Percentiles rank a stretch among this genome's conserved stretches.
Conservation (phyloP, 2,329 filamentous ascomycete species). For the Monilinia vaccinii-corymbosi region DNA sequence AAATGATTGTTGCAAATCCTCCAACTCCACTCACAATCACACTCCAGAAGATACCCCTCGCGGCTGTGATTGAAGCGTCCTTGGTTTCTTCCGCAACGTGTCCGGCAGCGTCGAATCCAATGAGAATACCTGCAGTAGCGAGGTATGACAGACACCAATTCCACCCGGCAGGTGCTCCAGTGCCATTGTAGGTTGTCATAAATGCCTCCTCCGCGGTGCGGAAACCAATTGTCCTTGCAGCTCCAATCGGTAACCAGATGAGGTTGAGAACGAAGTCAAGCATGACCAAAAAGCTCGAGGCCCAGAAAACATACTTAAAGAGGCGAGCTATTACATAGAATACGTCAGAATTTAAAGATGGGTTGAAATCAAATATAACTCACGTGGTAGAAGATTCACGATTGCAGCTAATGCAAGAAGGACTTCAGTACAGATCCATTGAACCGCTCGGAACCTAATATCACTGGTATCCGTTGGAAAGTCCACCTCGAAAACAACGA, state of each 20-base stretch:
- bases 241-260: constrained; percentile 14
- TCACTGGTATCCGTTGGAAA: constrained; percentile 12
- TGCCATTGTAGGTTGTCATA: constrained; percentile 15
- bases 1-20: constrained; percentile 12
- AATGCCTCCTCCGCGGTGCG: constrained; percentile 13
- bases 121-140: constrained; percentile 12
- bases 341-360: not conserved
- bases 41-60: constrained; percentile 15
- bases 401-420: constrained; percentile 12
- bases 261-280: constrained; percentile 15
- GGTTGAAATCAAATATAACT: not conserved
- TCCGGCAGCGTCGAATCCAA: constrained; percentile 15
- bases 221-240: constrained; percentile 12
- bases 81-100: constrained; percentile 15
- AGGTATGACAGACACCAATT: constrained; percentile 16
- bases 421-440: constrained; percentile 13
- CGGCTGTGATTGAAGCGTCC: constrained; percentile 12
- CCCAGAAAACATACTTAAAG: constrained; percentile 13
- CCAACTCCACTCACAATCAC: constrained; percentile 12
- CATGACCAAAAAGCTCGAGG: constrained; percentile 11
- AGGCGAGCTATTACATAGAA: not conserved
- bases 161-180: constrained; percentile 8
- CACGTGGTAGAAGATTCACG: constrained; percentile 14
- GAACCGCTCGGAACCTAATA: constrained; percentile 13
- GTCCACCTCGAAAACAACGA: constrained; percentile 13